Evolutionary conservation across 257 asterid species (phyloP), one percentile per base, ranked within the genome.

Genomic region (Datura wrightii): DNA sequence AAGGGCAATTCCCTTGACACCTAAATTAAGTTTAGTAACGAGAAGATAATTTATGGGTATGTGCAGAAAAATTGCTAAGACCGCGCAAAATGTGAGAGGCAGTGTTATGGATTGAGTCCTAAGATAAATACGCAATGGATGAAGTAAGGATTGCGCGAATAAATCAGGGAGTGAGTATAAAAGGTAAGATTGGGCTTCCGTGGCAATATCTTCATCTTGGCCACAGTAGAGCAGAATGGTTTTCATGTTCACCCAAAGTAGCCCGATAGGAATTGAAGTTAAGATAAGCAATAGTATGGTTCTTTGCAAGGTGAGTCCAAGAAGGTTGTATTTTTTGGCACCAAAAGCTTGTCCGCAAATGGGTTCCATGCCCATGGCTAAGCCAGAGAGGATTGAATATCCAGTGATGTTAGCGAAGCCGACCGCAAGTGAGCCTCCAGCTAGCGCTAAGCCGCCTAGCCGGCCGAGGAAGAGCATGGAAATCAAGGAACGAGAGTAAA

Each of bases 311-410:
- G 83, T 42, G 14, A 85, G 53, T 63, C 88, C 88, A 19, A 87
- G 85, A 58, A 87, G 84, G 1, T 65, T 78, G 41, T 87, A 78
- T 18, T 34, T 87, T 79, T 82, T 85, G 37, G 90, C 88, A 46
- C 90, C 90, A 78, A 87, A 87, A 55, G 90, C 87, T 82, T 87
- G 90, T 24, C 86, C 88, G 48, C 88, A 87, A 34, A 87, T 85
- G 3, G 90, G 90, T 37, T 87, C 90, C 88, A 87, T 87, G 39
- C 90, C 90, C 88, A 85, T 85, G 84, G 90, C 86, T 81, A 87
- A 71, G 16, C 89, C 87, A 2, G 89, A 87, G 24, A 87, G 87
- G 18, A 87, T 82, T 1, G 87, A 87, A 53, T 87, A 87, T 1
- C 89, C 87, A 3, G 89, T 87, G 10, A 87, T 87, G 84, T 87